These are phyloP conservation scores for Cercospora brassicicola DNA, from an alignment of 2,329 filamentous ascomycete species.

Conservation along the genomic window DNA sequence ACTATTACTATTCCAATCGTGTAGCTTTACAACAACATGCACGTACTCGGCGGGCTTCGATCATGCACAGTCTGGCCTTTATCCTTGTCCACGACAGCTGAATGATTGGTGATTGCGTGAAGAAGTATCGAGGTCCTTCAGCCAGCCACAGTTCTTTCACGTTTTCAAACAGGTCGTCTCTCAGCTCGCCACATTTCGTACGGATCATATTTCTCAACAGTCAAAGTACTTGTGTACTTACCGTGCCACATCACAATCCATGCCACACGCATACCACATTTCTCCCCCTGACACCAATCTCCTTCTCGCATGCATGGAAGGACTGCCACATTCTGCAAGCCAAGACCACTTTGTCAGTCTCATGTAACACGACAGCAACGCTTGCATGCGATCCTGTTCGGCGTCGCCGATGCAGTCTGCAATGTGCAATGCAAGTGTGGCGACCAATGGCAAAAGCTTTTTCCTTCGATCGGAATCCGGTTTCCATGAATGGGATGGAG, in stretches of 20 bases:
- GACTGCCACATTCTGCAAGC: neutral
- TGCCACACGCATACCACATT: neutral
- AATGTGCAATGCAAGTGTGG: neutral
- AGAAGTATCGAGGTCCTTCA: neutral
- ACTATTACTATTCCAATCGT: neutral
- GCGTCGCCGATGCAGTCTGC: neutral
- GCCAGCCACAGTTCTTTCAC: neutral
- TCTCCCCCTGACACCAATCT: neutral
- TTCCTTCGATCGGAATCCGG: neutral
- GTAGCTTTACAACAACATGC: neutral
- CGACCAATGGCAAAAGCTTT: neutral
- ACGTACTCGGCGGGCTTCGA: neutral
- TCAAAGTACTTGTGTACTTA: neutral
- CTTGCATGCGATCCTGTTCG: neutral
- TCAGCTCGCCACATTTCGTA: neutral
- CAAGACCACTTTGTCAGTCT: neutral
- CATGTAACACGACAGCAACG: neutral
- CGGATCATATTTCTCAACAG: neutral
- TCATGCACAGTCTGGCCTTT: neutral
- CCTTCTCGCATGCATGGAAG: neutral
- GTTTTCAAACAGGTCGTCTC: neutral
- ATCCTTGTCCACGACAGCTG: too few relatives aligned
- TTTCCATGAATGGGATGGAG: neutral
- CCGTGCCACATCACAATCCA: neutral
- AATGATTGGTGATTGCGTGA: too few relatives aligned